Percentiles rank a stretch among this genome's conserved stretches.
Conservation (phyloP, 345 rosid species). For the Heritiera fomes region DNA sequence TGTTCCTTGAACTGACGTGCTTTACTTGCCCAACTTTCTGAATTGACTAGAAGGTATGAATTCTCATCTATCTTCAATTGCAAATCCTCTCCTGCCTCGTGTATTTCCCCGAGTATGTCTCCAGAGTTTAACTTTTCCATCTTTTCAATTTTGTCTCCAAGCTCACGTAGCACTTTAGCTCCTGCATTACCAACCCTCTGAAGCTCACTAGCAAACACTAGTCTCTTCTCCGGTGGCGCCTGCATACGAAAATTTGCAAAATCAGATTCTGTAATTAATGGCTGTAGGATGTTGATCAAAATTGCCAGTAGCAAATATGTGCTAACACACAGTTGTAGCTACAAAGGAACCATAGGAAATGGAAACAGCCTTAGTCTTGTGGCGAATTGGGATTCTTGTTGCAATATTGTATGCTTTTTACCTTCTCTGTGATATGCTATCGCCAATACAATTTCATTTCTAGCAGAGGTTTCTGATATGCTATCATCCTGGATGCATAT, state of each 20-base stretch:
- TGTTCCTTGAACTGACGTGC: slow-evolving; percentile 31
- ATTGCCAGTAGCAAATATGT: background rate
- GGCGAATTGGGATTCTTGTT: background rate
- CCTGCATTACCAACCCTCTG: slow-evolving; percentile 57
- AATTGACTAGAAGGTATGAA: slow-evolving; percentile 69
- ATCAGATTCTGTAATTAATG: background rate
- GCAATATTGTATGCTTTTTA: background rate
- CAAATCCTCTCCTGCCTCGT: slow-evolving; percentile 68
- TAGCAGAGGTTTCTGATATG: background rate
- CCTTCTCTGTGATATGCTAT: background rate
- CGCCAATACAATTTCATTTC: background rate
- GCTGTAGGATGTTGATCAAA: background rate
- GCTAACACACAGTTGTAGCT: background rate
- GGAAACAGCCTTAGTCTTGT: background rate
- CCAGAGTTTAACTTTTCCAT: slow-evolving; percentile 53
- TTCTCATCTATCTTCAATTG: slow-evolving; percentile 70
- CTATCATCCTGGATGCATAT: background rate
- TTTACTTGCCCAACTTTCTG: slow-evolving; percentile 62
- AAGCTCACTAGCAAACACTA: slow-evolving; percentile 51
- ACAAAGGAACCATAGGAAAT: background rate
- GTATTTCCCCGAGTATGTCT: slow-evolving; percentile 58
- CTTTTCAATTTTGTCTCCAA: slow-evolving; percentile 50
- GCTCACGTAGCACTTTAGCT: slow-evolving; percentile 50
- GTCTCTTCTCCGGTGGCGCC: slow-evolving; percentile 85
- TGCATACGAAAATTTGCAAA: slow-evolving; percentile 25